A percentile compares a stretch with the other conserved stretches of the same genome.
Evolutionary conservation across 192 early-diverging fungal genomes (phyloP).

Genomic region (Coemansia aciculifera): DNA sequence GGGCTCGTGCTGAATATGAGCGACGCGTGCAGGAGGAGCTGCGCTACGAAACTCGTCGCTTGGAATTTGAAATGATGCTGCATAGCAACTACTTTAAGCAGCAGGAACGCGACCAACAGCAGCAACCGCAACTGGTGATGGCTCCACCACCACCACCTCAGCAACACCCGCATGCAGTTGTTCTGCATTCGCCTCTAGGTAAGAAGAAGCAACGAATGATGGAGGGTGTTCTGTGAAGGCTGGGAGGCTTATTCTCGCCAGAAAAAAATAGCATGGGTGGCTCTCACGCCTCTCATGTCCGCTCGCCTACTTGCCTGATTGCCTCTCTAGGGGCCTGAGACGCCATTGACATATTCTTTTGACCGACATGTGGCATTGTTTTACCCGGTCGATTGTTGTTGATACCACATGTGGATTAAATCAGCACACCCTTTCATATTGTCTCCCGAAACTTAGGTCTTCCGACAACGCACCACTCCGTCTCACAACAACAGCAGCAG

Average conservation of each 20-base stretch:
- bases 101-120: slow-evolving; percentile 44
- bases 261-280: background rate
- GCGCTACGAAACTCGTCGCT: slow-evolving; percentile 41
- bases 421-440: background rate
- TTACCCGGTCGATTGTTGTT: slow-evolving; percentile 2
- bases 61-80: slow-evolving; percentile 56
- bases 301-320: background rate
- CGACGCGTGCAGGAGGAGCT: slow-evolving; percentile 51
- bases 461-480: background rate
- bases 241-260: background rate
- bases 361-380: background rate
- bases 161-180: slow-evolving; percentile 33
- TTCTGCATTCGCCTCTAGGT: slow-evolving; percentile 51
- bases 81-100: slow-evolving; percentile 48
- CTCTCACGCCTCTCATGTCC: slow-evolving; percentile 6
- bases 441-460: background rate
- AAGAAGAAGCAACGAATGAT: slow-evolving; percentile 12
- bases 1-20: slow-evolving; percentile 49
- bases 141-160: slow-evolving; percentile 10
- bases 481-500: slow-evolving; percentile 5
- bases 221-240: slow-evolving; percentile 8
- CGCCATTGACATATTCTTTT: background rate
- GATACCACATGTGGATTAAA: background rate
- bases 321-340: background rate
- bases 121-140: slow-evolving; percentile 28